phyloP scores from a whole-genome alignment of 2,329 filamentous ascomycete genomes.

The Myotisia sp. region DNA sequence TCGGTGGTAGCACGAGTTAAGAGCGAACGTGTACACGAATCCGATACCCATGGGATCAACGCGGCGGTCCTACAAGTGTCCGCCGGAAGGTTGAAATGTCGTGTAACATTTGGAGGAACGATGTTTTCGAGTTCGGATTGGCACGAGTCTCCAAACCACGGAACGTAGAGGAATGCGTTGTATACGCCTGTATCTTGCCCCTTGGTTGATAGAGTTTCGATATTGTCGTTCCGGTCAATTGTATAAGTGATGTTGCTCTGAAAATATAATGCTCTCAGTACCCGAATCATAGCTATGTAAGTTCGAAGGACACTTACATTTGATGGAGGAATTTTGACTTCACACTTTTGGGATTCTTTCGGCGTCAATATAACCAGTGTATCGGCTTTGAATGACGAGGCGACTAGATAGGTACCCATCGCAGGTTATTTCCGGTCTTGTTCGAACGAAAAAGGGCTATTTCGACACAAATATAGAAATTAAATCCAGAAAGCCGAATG shows the following conservation, averaged over 20 bases:
- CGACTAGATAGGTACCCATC: too few species aligned
- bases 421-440: too few species aligned
- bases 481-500: too few species aligned
- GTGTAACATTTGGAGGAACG: conserved; percentile 62
- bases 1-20: conserved; percentile 49
- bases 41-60: conserved; percentile 71
- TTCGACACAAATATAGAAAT: too few species aligned
- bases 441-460: too few species aligned
- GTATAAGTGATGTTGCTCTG: too few species aligned
- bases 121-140: conserved; percentile 47
- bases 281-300: too few species aligned
- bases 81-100: conserved; percentile 50
- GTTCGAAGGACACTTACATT: too few species aligned
- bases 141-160: conserved; percentile 55
- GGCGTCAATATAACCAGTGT: conserved; percentile 3
- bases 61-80: conserved; percentile 60
- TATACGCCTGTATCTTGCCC: conserved; percentile 53
- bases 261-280: too few species aligned
- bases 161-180: conserved; percentile 73
- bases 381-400: conserved; percentile 4
- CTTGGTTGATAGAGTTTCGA: conserved; percentile 54
- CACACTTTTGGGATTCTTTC: too few species aligned
- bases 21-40: conserved; percentile 59
- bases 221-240: conserved; percentile 36
- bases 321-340: too few species aligned